A percentile compares a stretch with the other conserved stretches of the same genome.
Conservation (phyloP, 2,329 filamentous ascomycete genomes). For the Cladosporium halotolerans region DNA sequence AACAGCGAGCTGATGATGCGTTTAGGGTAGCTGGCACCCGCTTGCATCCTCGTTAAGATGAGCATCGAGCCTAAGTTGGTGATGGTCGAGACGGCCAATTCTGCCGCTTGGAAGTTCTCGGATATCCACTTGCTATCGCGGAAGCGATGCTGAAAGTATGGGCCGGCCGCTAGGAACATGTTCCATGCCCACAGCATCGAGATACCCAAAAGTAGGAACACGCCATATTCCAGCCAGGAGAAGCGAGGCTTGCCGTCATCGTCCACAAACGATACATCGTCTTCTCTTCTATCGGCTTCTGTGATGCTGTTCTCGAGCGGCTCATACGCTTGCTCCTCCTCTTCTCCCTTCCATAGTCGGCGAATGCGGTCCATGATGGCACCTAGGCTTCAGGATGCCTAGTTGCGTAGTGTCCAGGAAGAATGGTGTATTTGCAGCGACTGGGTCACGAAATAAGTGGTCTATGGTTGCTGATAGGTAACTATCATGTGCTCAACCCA, state of each 20-base stretch:
- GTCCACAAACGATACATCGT: constrained; percentile 4
- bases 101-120: constrained; percentile 80
- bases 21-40: constrained; percentile 76
- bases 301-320: constrained; percentile 21
- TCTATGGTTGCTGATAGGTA: not conserved
- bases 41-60: constrained; percentile 72
- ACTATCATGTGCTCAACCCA: not conserved
- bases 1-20: constrained; percentile 72
- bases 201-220: constrained; percentile 79
- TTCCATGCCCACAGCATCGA: constrained; percentile 99
- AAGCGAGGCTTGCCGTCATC: constrained; percentile 43
- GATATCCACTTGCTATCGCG: constrained; percentile 62
- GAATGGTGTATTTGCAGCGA: not conserved
- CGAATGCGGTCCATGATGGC: constrained; percentile 21
- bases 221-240: constrained; percentile 77
- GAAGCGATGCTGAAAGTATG: constrained; percentile 87
- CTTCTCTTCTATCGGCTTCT: constrained; percentile 15
- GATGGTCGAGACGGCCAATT: constrained; percentile 77
- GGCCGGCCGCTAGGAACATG: constrained; percentile 93
- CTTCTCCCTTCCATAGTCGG: constrained; percentile 22
- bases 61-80: constrained; percentile 74
- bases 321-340: constrained; percentile 29
- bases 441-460: not conserved
- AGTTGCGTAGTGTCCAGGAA: not conserved
- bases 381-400: not conserved